phyloP scores from a whole-genome alignment of 495 filamentous ascomycete genomes.

The Xylona heveae region DNA sequence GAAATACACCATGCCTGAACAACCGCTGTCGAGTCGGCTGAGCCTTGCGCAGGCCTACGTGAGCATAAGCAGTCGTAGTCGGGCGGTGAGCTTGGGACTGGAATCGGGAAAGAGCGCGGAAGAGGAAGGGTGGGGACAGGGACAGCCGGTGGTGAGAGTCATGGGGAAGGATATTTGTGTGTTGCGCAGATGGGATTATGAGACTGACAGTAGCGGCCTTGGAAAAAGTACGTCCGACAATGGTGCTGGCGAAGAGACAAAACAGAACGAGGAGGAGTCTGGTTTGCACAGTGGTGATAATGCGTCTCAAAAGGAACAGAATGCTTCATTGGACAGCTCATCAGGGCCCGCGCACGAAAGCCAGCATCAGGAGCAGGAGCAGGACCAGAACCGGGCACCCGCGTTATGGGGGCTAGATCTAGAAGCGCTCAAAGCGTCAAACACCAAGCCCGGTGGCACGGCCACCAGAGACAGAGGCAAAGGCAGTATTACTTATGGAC shows the following conservation, averaged over 20 bases:
- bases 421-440: constrained; percentile 32
- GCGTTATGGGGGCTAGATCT: constrained; percentile 64
- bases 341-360: constrained; percentile 23
- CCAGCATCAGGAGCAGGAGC: constrained; percentile 18
- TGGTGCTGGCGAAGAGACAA: constrained; percentile 11
- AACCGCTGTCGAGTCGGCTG: constrained; percentile 59
- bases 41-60: constrained; percentile 64
- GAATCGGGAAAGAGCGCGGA: constrained; percentile 44
- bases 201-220: constrained; percentile 13
- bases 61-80: constrained; percentile 51
- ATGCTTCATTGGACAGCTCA: constrained; percentile 28
- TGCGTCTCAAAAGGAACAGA: constrained; percentile 1
- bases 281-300: background rate
- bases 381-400: constrained; percentile 20
- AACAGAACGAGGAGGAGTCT: constrained; percentile 8
- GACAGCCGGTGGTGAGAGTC: constrained; percentile 46
- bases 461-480: constrained; percentile 6
- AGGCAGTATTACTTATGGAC: constrained; percentile 11
- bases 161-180: constrained; percentile 53
- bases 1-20: constrained; percentile 61
- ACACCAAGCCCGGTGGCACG: constrained; percentile 5
- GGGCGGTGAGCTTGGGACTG: constrained; percentile 52
- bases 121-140: constrained; percentile 50
- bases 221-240: constrained; percentile 23
- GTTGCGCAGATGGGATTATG: constrained; percentile 57